These are phyloP conservation scores for Wallacemonas sp. DNA, from an alignment of 208 protist species.

Conservation along the genomic window DNA sequence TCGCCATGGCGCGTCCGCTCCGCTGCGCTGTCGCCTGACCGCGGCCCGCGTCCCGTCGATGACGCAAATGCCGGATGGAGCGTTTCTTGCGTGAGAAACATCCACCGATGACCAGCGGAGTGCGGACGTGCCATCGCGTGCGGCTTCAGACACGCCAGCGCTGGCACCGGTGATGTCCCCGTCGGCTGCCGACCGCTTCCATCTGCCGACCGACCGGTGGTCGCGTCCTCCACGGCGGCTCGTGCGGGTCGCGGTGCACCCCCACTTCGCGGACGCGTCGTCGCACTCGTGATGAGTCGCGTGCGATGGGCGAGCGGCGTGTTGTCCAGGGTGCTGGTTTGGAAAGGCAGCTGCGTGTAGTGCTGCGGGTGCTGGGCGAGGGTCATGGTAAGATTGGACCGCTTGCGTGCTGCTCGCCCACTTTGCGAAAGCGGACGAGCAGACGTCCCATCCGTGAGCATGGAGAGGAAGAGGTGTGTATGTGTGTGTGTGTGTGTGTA, in stretches of 20 bases:
- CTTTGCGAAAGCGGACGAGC: neutral
- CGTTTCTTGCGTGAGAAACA: slow-evolving; percentile 15
- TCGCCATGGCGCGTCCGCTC: too few relatives aligned
- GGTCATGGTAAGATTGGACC: slow-evolving; percentile 26
- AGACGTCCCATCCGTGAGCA: neutral
- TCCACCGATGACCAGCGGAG: slow-evolving; percentile 6
- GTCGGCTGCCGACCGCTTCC: too few relatives aligned
- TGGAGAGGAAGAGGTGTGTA: too few relatives aligned
- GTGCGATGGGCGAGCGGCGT: neutral
- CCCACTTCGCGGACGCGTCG: neutral
- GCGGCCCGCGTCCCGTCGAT: neutral
- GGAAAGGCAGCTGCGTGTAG: slow-evolving; percentile 22
- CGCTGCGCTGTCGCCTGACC: neutral
- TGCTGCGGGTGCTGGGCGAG: slow-evolving; percentile 17
- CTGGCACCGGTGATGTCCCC: neutral
- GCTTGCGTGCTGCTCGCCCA: neutral
- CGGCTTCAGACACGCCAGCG: neutral
- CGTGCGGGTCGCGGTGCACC: neutral
- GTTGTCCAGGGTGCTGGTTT: neutral
- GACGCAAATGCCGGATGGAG: neutral
- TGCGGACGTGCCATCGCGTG: neutral
- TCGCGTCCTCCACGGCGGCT: too few relatives aligned
- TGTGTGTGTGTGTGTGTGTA: too few relatives aligned
- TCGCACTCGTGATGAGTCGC: slow-evolving; percentile 2
- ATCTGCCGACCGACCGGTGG: too few relatives aligned